Evolutionary conservation across 495 filamentous ascomycete genomes (phyloP).

Genomic region (Echria macrotheca): DNA sequence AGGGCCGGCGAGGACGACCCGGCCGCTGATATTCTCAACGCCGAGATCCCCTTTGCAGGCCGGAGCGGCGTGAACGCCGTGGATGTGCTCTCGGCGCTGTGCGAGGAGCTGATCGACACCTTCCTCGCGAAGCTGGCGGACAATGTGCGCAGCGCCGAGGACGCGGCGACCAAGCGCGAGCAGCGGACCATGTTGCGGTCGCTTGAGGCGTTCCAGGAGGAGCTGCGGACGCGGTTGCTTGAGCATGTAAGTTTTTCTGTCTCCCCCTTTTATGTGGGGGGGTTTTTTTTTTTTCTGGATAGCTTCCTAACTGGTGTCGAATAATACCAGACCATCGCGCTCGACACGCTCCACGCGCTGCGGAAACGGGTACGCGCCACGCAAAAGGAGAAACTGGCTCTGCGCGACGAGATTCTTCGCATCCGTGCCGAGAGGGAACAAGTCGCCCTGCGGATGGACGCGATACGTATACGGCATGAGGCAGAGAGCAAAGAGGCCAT

Average conservation of each 20-base stretch:
- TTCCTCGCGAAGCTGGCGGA: slow-evolving; percentile 42
- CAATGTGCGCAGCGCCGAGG: slow-evolving; percentile 31
- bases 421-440: slow-evolving; percentile 60
- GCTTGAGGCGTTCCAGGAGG: slow-evolving; percentile 62
- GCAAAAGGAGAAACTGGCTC: slow-evolving; percentile 58
- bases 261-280: not conserved
- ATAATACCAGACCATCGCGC: slow-evolving; percentile 44
- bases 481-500: slow-evolving; percentile 41
- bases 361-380: slow-evolving; percentile 56
- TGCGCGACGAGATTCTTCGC: slow-evolving; percentile 58
- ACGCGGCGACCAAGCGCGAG: slow-evolving; percentile 42
- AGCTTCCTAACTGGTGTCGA: too few relatives aligned
- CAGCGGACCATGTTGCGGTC: slow-evolving; percentile 57
- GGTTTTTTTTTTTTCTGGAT: too few relatives aligned
- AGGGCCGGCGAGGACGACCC: slow-evolving; percentile 28
- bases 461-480: slow-evolving; percentile 57
- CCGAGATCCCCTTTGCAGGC: slow-evolving; percentile 46
- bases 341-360: slow-evolving; percentile 62
- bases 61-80: slow-evolving; percentile 63
- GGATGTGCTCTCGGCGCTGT: slow-evolving; percentile 65
- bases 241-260: slow-evolving; percentile 44
- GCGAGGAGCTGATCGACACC: slow-evolving; percentile 58
- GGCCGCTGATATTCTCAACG: slow-evolving; percentile 36
- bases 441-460: slow-evolving; percentile 64
- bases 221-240: slow-evolving; percentile 58